Evolutionary conservation across 305 asterid genomes (phyloP), one percentile per base, ranked within the genome.

Genomic region (Lippia alba): DNA sequence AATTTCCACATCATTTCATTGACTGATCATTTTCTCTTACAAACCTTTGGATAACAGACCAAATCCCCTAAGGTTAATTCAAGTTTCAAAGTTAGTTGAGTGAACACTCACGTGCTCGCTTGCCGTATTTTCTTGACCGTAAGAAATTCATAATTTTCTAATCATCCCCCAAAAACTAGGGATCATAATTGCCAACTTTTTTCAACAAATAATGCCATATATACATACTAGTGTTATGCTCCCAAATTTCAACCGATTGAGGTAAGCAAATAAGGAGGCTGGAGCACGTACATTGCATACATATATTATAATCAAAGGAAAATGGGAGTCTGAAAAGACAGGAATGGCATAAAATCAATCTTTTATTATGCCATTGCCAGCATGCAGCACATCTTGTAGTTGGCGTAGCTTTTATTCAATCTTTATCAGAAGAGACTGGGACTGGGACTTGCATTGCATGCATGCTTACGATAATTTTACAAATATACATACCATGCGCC

Each of bases 211-310:
- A 66, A 36, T 51, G 49, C 6, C 6, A 12, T 54, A 7, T 40
- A 44, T 7, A 39, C 0, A 39, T 46, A 48, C 32, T 61, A 58
- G 74, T 54, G 60, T 74, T 69, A 5, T 70, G 67, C 3, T 51
- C 76, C 53, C 54, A 64, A 69, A 69, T 51, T 64, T 78, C 76
- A 78, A 74, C 67, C 69, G 60, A 45, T 53, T 78, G 30, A 74
- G 46, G 79, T 78, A 45, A 73, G 76, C 76, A 24, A 24, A 24
- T 24, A 24, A 24, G 30, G n/a, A n/a, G n/a, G n/a, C n/a, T n/a
- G n/a, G n/a, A 24, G 3, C 30, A 24, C 30, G 30, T 24, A 24
- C 30, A 24, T 24, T 24, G 3, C 30, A 24, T 24, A 24, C 30
- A 24, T 24, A 24, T 24, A 24, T 24, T 24, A 24, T 24, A 24